Percentiles rank a stretch among this genome's conserved stretches.
phyloP scores from a whole-genome alignment of 2,329 filamentous ascomycete species.

The Colletotrichum musicola region DNA sequence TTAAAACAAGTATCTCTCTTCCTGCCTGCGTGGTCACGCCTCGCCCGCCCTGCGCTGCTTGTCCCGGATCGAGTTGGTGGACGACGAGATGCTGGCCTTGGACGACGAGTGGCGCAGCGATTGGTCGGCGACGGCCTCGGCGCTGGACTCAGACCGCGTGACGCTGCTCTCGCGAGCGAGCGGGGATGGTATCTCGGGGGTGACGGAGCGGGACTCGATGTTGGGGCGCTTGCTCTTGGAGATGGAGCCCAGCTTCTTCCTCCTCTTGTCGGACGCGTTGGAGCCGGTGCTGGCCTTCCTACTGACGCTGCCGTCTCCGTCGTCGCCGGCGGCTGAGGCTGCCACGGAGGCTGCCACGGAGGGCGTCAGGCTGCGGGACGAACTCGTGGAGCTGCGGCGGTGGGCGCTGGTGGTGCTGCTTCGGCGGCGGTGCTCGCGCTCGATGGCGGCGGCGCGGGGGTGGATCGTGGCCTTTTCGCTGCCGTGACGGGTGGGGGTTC shows the following conservation, averaged over 20 bases:
- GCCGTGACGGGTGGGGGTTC: constrained; percentile 48
- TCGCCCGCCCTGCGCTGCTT: constrained; percentile 33
- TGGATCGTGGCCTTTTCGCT: constrained; percentile 53
- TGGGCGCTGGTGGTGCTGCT: constrained; percentile 58
- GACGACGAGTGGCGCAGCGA: constrained; percentile 37
- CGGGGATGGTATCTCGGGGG: constrained; percentile 67
- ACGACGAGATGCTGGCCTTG: constrained; percentile 32
- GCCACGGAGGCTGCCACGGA: constrained; percentile 60
- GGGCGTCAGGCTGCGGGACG: constrained; percentile 64
- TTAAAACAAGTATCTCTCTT: neutral
- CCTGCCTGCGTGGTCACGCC: constrained; percentile 1
- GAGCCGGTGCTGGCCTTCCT: constrained; percentile 63
- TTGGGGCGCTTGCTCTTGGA: constrained; percentile 58
- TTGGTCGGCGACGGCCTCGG: constrained; percentile 25
- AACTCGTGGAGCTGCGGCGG: constrained; percentile 65
- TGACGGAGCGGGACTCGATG: constrained; percentile 64
- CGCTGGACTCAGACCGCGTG: constrained; percentile 39
- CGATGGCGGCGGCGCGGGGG: constrained; percentile 56
- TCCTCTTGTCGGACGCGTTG: constrained; percentile 62
- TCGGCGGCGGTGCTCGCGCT: constrained; percentile 62
- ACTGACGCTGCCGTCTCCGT: constrained; percentile 52
- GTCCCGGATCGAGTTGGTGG: constrained; percentile 27
- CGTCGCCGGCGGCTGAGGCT: constrained; percentile 41
- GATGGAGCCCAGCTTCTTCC: constrained; percentile 59
- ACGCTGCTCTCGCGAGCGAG: constrained; percentile 62